Percentiles rank a stretch among this genome's conserved stretches.
These are phyloP conservation scores for Otatea glauca DNA, from an alignment of 176 grass and related monocot genomes.

Conservation along the genomic window DNA sequence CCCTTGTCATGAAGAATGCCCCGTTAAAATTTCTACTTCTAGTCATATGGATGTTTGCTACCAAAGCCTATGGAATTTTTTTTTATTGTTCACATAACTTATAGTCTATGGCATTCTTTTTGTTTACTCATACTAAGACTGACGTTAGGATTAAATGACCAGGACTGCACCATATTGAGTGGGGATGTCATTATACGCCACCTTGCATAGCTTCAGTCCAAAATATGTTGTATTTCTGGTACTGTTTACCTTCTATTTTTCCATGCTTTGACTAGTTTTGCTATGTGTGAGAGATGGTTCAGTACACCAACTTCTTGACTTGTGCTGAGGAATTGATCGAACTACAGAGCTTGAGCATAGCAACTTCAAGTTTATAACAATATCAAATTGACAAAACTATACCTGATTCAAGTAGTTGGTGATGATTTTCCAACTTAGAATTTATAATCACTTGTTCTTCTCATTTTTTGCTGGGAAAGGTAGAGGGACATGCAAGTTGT, in stretches of 20 bases:
- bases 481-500: too few relatives aligned
- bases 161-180: slow-evolving; percentile 96
- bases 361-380: slow-evolving; percentile 16
- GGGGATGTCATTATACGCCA: slow-evolving; percentile 94
- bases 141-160: slow-evolving; percentile 57
- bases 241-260: slow-evolving; percentile 50
- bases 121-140: too few relatives aligned
- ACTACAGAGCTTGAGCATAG: neutral
- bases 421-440: neutral
- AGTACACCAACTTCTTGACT: neutral
- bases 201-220: slow-evolving; percentile 76
- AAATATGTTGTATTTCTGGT: slow-evolving; percentile 98
- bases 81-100: too few relatives aligned
- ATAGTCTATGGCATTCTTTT: neutral
- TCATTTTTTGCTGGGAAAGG: too few relatives aligned
- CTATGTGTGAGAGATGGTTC: neutral
- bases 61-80: too few relatives aligned
- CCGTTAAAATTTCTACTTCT: too few relatives aligned
- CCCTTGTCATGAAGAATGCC: too few relatives aligned
- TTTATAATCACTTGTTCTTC: slow-evolving; percentile 12
- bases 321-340: slow-evolving; percentile 3
- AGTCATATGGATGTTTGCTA: too few relatives aligned
- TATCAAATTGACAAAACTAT: neutral
- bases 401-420: slow-evolving; percentile 31
- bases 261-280: neutral